Evolutionary conservation across 1,284 basidiomycete species (phyloP).

Genomic region (Ustilago cynodontis): DNA sequence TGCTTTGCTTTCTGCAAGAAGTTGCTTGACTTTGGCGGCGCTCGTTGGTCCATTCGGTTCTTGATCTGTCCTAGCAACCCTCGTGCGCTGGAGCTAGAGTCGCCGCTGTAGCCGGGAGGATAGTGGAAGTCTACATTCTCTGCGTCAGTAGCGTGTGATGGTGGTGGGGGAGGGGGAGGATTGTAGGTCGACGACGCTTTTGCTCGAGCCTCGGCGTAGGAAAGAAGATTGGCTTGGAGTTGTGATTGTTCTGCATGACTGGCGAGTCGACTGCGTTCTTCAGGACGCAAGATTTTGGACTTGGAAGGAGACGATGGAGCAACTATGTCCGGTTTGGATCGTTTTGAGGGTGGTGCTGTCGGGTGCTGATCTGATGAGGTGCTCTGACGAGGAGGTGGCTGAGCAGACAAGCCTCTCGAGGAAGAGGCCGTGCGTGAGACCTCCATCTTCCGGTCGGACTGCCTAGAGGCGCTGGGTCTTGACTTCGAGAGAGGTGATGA

Average conservation of each 20-base stretch:
- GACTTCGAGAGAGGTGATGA: not conserved
- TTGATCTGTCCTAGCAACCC: constrained; percentile 40
- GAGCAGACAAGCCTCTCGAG: not conserved
- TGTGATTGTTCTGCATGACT: constrained; percentile 22
- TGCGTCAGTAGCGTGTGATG: not conserved
- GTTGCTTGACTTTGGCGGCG: constrained; percentile 21
- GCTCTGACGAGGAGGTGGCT: not conserved
- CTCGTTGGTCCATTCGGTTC: constrained; percentile 30
- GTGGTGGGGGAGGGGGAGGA: not conserved
- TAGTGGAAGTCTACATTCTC: constrained; percentile 16
- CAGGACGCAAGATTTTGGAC: not conserved
- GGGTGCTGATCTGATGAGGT: not conserved
- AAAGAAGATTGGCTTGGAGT: constrained; percentile 26
- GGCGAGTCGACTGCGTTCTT: constrained; percentile 4
- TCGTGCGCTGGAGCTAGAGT: constrained; percentile 16
- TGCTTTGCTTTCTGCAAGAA: constrained; percentile 42
- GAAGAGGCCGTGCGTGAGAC: constrained; percentile 31
- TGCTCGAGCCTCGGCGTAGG: constrained; percentile 35
- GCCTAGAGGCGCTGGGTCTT: too few species aligned
- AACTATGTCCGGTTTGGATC: constrained; percentile 18
- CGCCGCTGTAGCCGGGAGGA: constrained; percentile 21
- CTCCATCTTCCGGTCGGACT: constrained; percentile 16
- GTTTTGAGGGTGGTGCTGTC: constrained; percentile 9
- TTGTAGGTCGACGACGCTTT: constrained; percentile 14
- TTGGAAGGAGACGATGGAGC: constrained; percentile 37